Base-by-base conservation (phyloP, 352 stramenopile species). In the Phytophthora nicotianae region DNA sequence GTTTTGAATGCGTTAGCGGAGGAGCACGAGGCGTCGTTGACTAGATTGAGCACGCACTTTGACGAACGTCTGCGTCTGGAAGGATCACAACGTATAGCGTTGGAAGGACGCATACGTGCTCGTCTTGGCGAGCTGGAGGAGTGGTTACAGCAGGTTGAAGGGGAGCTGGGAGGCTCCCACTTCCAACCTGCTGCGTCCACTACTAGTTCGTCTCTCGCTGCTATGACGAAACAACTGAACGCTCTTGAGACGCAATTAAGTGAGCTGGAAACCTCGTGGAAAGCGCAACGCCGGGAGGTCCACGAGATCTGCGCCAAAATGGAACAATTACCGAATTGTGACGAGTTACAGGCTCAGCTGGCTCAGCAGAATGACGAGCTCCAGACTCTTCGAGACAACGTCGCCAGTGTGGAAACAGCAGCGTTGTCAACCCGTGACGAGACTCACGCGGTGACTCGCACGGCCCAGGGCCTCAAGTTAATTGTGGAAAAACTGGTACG, bases 141-240 rank as follows among this genome's bases (percentile, higher is more conserved):
- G 61, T 93, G 85, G 85, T 54, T 93, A 13, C 85, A 93, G 52
- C 85, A 93, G 55, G 69, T 93, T 2, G 83, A 93, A 69, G 80
- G 81, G 32, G 81, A 87, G 57, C 75, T 87, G 5, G 57, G 62
- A 33, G 73, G 73, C 1, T 86, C 77, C 24, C 85, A 77, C 58
- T 79, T 74, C 23, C 56, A 73, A 50, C 32, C 52, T 5, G 46
- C 33, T 38, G 29, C 50, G 43, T 38, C 46, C 6, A 5, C 57
- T 19, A 6, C n/a, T n/a, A n/a, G n/a, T n/a, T 61, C 60, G 19
- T 74, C 61, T 4, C 59, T 74, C 26, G 47, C 57, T 42, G 57
- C 35, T 2, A 42, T 75, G 48, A 61, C 42, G 20, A 51, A 65
- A 0, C 46, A 75, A 29, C 27, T 75, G n/a, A 62, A 19, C 16